These are phyloP conservation scores for Boletus insuetus DNA, from an alignment of 768 basidiomycete species.

Conservation along the genomic window DNA sequence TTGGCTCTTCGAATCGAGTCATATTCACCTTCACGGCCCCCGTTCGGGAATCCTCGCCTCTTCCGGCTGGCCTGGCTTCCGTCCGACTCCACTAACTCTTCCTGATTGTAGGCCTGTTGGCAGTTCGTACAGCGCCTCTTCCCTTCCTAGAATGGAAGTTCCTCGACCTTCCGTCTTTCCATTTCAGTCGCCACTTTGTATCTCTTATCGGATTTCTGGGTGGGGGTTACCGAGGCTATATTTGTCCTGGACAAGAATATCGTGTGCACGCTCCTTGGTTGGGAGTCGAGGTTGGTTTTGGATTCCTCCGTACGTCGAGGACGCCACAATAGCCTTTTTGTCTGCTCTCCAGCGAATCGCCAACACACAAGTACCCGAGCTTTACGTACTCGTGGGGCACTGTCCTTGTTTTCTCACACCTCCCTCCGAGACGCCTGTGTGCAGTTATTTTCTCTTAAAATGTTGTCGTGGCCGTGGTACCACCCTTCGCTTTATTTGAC, in stretches of 20 bases:
- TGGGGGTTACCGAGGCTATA: background rate
- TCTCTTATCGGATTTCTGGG: conserved; percentile 3
- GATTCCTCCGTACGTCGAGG: background rate
- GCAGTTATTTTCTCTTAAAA: too few species aligned
- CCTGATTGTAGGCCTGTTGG: background rate
- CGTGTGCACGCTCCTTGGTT: conserved; percentile 2
- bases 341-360: background rate
- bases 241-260: conserved; percentile 3
- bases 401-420: conserved; percentile 9
- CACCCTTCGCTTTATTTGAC: background rate
- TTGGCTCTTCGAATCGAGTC: conserved; percentile 5
- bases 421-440: background rate
- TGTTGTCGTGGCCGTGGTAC: background rate
- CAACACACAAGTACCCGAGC: background rate
- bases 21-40: background rate
- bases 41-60: conserved; percentile 5
- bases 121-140: background rate
- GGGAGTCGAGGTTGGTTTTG: background rate
- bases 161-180: conserved; percentile 16
- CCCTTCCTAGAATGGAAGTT: conserved; percentile 14
- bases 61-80: background rate
- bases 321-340: background rate
- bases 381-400: conserved; percentile 11
- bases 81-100: conserved; percentile 4
- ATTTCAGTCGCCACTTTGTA: conserved; percentile 8